These are phyloP conservation scores for Gonium pectorale DNA, from an alignment of 139 green algal genomes.

Conservation along the genomic window DNA sequence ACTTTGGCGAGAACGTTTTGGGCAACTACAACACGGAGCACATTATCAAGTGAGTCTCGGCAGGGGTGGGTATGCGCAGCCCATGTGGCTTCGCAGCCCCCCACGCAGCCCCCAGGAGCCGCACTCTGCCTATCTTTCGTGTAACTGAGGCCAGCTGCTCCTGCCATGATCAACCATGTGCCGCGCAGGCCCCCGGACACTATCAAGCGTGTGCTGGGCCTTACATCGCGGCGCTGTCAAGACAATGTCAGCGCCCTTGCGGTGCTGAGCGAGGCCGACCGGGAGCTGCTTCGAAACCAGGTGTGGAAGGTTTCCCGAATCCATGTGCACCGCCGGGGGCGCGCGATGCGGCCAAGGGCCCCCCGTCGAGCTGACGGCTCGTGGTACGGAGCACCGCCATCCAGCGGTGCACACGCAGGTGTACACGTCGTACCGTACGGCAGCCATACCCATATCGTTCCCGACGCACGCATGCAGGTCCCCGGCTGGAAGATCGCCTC, in stretches of 20 bases:
- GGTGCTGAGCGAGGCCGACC: constrained; percentile 49
- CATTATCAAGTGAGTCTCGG: constrained; percentile 77
- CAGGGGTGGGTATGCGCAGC: too few species aligned
- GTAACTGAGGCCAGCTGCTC: too few species aligned
- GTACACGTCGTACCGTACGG: too few species aligned
- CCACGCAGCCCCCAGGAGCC: too few species aligned
- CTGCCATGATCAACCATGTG: background rate
- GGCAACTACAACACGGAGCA: constrained; percentile 94
- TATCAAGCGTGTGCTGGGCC: constrained; percentile 55
- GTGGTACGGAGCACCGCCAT: too few species aligned
- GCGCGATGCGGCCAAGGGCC: too few species aligned
- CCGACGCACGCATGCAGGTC: too few species aligned
- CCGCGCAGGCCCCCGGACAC: constrained; percentile 56
- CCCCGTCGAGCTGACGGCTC: too few species aligned
- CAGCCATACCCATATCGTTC: too few species aligned
- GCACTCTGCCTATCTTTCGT: too few species aligned
- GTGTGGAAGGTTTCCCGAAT: constrained; percentile 21
- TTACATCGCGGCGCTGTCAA: constrained; percentile 52
- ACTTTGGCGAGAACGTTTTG: constrained; percentile 88
- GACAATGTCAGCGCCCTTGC: constrained; percentile 49
- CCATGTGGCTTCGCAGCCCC: too few species aligned
- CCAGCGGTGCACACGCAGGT: too few species aligned
- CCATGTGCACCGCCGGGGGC: constrained; percentile 22
- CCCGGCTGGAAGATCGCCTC: constrained; percentile 72
- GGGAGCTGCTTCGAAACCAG: constrained; percentile 65